Evolutionary conservation across 768 basidiomycete species (phyloP), one percentile per base, ranked within the genome.

Genomic region (Lactarius sanguifluus): DNA sequence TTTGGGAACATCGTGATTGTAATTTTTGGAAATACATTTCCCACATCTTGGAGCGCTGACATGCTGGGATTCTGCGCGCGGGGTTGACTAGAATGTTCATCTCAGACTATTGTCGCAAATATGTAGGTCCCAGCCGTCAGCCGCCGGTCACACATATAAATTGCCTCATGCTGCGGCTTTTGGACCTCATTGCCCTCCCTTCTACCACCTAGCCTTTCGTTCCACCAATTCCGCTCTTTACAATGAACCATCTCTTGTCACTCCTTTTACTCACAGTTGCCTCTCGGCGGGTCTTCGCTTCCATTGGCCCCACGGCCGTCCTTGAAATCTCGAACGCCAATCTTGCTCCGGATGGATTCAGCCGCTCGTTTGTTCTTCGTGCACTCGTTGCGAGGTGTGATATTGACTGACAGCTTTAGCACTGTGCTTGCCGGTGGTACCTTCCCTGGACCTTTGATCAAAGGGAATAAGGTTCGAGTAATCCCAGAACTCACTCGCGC

Each of bases 381-480:
- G 10, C 9, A 16, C 7, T 32, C 25, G 1, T 36, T 47, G 25
- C 10, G 16, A 16, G 34, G 28, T 52, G 10, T 20, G 9, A 16
- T 58, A n/a, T 38, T 55, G 2, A 61, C 36, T 8, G 7, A 28
- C 28, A 45, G 43, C 40, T 3, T 36, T 28, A 82, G 81, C 41
- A 72, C 83, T 23, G 76, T 80, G 3, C 73, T 85, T 47, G 81
- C 82, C 41, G 79, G 77, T 36, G 82, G 82, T 18, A 75, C 69
- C 2, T 82, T 82, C 61, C 85, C 82, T 2, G 85, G 82, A 3
- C 82, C 83, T 10, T 69, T 83, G 38, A 81, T 85, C 67, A 71
- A 50, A 20, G 81, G 77, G 15, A 73, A 76, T 28, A 86, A 41
- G 62, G 66, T 67, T 30, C 0, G 54, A 34, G 23, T 43, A 34